A percentile compares a stretch with the other conserved stretches of the same genome.
phyloP scores from a whole-genome alignment of 2,329 filamentous ascomycete species.

The Aspergillus melleus region DNA sequence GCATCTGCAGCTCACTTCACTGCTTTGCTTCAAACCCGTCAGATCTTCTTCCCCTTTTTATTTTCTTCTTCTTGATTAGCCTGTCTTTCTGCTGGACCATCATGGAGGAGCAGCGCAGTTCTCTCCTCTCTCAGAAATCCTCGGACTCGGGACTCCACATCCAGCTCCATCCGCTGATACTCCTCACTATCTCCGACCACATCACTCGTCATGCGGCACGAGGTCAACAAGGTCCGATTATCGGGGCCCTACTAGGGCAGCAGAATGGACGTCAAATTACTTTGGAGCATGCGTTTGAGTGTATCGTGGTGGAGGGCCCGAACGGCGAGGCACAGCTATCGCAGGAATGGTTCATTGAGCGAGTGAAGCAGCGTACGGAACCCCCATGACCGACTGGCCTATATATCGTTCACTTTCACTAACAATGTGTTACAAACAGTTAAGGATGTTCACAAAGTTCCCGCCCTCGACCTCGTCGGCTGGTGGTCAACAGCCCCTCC shows the following conservation, averaged over 20 bases:
- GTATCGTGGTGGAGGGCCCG: conserved; percentile 55
- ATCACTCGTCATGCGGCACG: conserved; percentile 87
- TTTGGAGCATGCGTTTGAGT: conserved; percentile 91
- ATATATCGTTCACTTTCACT: conserved; percentile 1
- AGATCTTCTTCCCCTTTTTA: background rate
- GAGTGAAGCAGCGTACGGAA: conserved; percentile 78
- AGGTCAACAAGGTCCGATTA: conserved; percentile 70
- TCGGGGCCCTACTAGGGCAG: conserved; percentile 86
- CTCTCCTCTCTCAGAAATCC: conserved; percentile 66
- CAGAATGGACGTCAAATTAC: conserved; percentile 89
- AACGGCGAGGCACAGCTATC: conserved; percentile 65
- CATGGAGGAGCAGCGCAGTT: conserved; percentile 56
- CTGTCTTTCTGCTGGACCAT: conserved; percentile 12
- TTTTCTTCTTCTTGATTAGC: background rate
- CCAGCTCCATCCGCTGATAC: conserved; percentile 86
- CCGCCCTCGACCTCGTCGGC: conserved; percentile 81
- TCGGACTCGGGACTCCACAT: conserved; percentile 75
- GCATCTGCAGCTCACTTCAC: conserved; percentile 1
- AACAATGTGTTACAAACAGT: conserved; percentile 55
- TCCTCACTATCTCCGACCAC: conserved; percentile 95
- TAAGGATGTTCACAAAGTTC: conserved; percentile 82
- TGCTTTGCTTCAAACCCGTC: background rate
- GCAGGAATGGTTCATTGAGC: conserved; percentile 69
- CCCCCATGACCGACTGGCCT: background rate
- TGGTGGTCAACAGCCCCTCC: conserved; percentile 82